Evolutionary conservation across 1,284 basidiomycete genomes (phyloP), one percentile per base, ranked within the genome.

Genomic region (Pascua guehoae): DNA sequence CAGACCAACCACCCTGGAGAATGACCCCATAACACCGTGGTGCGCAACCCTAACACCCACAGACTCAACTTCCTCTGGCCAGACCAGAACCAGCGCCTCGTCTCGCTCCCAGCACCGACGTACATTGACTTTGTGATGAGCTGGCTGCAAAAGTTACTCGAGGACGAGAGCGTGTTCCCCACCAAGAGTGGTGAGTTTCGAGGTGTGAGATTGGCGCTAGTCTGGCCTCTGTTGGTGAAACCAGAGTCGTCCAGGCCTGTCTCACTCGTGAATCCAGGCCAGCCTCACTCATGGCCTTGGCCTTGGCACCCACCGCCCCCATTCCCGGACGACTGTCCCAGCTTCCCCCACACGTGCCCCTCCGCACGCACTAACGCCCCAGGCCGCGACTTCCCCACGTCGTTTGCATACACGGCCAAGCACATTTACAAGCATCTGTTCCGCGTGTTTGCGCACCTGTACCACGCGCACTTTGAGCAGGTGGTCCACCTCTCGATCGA

Each of bases 41-140:
- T 32, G 24, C 7, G 7, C 24, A 32, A 32, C 24, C 24, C 24
- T 32, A 32, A 32, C 32, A 42, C 38, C n/a, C n/a, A 14, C 72
- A 94, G 92, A 56, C 82, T 98, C 71, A 95, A 89, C 77, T 98
- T 98, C 79, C 94, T 93, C 5, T 99, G 95, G 95, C 89, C 96
- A 68, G 96, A 97, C 78, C 87, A 90, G 70, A 90, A 90, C 76
- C 88, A 93, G 55, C 94, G 94, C 73, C 89, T 88, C 65, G 90
- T 98, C 43, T 86, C 95, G 66, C 82, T 99, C 0, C 88, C 95
- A 14, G 95, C 95, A 4, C 91, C 95, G 8, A 95, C 92, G 32
- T 98, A 98, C 78, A 94, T 98, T 63, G 95, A 98, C 80, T 98
- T 95, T 75, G 94, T 98, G 63, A 94, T 98, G 89, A 94, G 91